Base-by-base conservation (phyloP, 1,284 basidiomycete genomes). In the Rhodotorula sp. region DNA sequence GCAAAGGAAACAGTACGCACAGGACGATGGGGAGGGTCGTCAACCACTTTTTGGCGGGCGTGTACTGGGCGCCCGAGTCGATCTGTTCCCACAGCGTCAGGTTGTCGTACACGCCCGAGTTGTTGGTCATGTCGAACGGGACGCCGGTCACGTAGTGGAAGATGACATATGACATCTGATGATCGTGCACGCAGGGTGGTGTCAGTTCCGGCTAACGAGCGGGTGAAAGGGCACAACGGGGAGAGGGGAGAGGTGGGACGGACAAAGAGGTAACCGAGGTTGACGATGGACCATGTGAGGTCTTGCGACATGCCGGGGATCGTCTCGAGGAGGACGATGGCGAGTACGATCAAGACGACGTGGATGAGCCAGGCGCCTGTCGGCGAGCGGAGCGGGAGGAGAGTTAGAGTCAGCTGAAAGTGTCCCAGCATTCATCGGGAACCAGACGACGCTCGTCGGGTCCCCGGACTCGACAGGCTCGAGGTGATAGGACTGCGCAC, bases 51-150 rank as follows among this genome's bases (percentile, higher is more conserved):
- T 96, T 97, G 4, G 96, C 90, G 0, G 96, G 96, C 3, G 96
- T 99, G 83, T 99, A 97, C 80, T 99, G 96, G 0, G 95, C 96
- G 54, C 96, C 96, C 71, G 93, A 91, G 82, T 99, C 96, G 72
- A 99, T 99, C 86, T 99, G 96, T 81, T 99, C 96, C 96, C 96
- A 99, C 39, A 99, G 84, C 0, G 97, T 99, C 62, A 99, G 86
- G 78, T 97, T 92, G 81, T 99, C 96, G 83, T 97, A 99, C 8
- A 92, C 96, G 57, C 97, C 97, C 65, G 71, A 77, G 70, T 77
- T 75, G 73, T 71, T 77, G 23, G 73, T 82, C 80, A 79, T 80
- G 79, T 96, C 91, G 81, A 99, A 99, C 5, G 97, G 96, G 48
- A 97, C 93, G 62, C 96, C 96, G 18, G 93, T 97, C 67, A 97